Percentiles rank a stretch among this genome's conserved stretches.
Conservation (phyloP, 2,329 filamentous ascomycete genomes). For the Cytospora mali region DNA sequence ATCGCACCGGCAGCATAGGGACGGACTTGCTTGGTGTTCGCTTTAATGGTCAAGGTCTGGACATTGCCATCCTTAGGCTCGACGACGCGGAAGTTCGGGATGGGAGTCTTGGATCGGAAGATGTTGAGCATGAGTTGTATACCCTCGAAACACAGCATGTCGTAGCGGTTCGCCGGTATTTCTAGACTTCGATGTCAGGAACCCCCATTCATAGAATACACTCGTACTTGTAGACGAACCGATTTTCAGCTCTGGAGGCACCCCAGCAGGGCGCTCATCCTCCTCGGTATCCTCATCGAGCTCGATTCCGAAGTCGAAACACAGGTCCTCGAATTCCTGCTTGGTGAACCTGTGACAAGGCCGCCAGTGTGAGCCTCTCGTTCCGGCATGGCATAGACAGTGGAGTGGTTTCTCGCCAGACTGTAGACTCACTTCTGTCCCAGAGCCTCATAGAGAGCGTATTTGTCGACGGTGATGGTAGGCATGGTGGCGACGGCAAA, state of each 20-base stretch:
- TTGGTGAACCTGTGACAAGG: slow-evolving; percentile 70
- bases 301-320: slow-evolving; percentile 98
- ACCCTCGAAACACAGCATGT: slow-evolving; percentile 97
- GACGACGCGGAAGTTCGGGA: slow-evolving; percentile 79
- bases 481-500: slow-evolving; percentile 66
- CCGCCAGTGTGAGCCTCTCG: slow-evolving; percentile 32
- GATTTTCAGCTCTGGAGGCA: slow-evolving; percentile 93
- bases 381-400: slow-evolving; percentile 8
- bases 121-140: slow-evolving; percentile 95
- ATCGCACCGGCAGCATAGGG: slow-evolving; percentile 90
- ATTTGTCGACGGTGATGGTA: slow-evolving; percentile 96
- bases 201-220: background rate
- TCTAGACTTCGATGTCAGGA: slow-evolving; percentile 20
- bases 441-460: slow-evolving; percentile 89
- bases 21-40: slow-evolving; percentile 75
- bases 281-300: slow-evolving; percentile 93
- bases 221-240: slow-evolving; percentile 14
- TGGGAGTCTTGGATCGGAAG: slow-evolving; percentile 75
- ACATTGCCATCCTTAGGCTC: slow-evolving; percentile 73
- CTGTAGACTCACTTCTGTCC: slow-evolving; percentile 71
- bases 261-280: slow-evolving; percentile 74
- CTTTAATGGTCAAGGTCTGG: slow-evolving; percentile 77
- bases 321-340: slow-evolving; percentile 93
- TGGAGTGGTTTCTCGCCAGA: slow-evolving; percentile 18
- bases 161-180: slow-evolving; percentile 71